Evolutionary conservation across 2,329 filamentous ascomycete species (phyloP).

Genomic region (Paraconiothyrium brasiliense): DNA sequence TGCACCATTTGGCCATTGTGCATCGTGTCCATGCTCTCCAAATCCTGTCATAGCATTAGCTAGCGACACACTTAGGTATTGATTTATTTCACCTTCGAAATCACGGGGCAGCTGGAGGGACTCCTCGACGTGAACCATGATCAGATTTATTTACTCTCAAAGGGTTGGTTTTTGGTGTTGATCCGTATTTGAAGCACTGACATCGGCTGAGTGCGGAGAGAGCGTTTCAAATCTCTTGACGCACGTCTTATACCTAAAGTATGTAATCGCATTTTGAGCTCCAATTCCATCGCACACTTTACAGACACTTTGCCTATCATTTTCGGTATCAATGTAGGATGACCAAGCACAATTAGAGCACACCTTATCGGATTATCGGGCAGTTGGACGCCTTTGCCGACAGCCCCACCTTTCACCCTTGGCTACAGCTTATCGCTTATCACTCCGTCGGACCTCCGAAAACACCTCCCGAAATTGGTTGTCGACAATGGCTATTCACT

Average conservation of each 20-base stretch:
- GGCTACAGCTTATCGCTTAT: conserved; percentile 18
- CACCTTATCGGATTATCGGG: conserved; percentile 9
- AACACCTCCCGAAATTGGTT: background rate
- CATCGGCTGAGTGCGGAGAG: background rate
- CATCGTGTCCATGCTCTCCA: conserved; percentile 41
- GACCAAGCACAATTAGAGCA: background rate
- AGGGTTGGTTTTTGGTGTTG: background rate
- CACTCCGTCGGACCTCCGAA: conserved; percentile 24
- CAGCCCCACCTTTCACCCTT: conserved; percentile 16
- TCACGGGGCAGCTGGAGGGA: conserved; percentile 50
- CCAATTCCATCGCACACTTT: background rate
- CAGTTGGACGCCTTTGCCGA: background rate
- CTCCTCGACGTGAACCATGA: conserved; percentile 45
- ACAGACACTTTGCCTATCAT: conserved; percentile 1
- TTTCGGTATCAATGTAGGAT: background rate
- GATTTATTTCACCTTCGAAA: conserved; percentile 39
- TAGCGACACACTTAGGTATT: background rate
- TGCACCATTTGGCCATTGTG: conserved; percentile 44
- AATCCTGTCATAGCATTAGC: conserved; percentile 20
- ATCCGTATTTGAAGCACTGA: background rate
- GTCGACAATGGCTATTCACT: background rate
- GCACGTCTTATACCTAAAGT: background rate
- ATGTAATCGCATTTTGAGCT: background rate
- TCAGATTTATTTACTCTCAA: background rate
- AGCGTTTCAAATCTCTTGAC: background rate